phyloP scores from a whole-genome alignment of 225 moss, liverwort and hornwort species.

The Pleurozium schreberi region DNA sequence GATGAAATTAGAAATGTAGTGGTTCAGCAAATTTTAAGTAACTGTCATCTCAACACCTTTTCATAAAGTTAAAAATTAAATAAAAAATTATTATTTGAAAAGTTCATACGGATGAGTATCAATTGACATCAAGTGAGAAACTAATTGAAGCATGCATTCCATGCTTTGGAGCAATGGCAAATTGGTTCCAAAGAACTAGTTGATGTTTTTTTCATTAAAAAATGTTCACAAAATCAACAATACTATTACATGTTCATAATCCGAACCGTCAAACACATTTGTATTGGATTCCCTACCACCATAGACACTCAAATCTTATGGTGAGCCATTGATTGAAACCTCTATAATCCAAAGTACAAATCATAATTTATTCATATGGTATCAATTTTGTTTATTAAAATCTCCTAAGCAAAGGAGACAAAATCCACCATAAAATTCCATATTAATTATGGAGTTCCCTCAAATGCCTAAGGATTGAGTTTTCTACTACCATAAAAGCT shows the following conservation, averaged over 20 bases:
- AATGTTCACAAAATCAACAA: not conserved
- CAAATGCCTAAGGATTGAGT: rapidly evolving
- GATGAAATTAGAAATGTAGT: too few species aligned
- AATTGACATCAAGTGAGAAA: not conserved
- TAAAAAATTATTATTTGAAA: too few species aligned
- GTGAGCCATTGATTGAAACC: not conserved
- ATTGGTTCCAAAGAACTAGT: not conserved
- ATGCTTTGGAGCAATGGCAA: not conserved
- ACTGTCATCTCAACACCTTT: not conserved
- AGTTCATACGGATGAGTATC: too few species aligned
- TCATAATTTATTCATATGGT: not conserved
- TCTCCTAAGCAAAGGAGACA: not conserved
- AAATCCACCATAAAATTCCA: too few species aligned
- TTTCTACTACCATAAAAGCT: not conserved
- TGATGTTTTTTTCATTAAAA: not conserved
- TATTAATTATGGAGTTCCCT: not conserved
- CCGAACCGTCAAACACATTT: rapidly evolving
- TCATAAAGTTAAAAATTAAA: too few species aligned
- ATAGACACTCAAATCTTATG: not conserved
- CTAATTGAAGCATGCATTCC: not conserved
- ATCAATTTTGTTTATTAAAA: not conserved
- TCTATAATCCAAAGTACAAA: not conserved
- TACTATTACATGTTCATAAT: not conserved
- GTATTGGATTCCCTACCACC: too few species aligned
- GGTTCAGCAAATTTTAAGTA: too few species aligned